Percentiles rank a stretch among this genome's conserved stretches.
These are phyloP conservation scores for Saturnispora halmiae DNA, from an alignment of 805 yeast species.

Conservation along the genomic window DNA sequence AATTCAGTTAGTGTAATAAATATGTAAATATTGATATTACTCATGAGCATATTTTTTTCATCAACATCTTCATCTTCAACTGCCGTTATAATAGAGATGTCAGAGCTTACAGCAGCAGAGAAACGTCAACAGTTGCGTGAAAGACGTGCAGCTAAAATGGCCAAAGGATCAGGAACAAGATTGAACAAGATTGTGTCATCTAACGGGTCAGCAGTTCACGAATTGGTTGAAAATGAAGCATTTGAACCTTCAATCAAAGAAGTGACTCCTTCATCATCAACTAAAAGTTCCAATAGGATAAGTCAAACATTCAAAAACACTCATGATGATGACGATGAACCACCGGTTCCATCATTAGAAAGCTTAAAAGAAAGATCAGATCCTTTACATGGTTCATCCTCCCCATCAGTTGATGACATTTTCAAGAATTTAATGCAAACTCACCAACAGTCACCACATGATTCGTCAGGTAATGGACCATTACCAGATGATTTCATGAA, in stretches of 20 bases:
- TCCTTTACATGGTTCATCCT: conserved; percentile 13
- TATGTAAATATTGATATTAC: no score
- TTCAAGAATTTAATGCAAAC: conserved; percentile 15
- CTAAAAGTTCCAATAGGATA: conserved; percentile 2
- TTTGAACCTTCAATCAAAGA: conserved; percentile 29
- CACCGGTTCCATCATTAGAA: conserved; percentile 10
- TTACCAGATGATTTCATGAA: conserved; percentile 27
- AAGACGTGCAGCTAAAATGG: conserved; percentile 58
- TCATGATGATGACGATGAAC: conserved; percentile 12
- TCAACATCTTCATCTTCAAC: background rate
- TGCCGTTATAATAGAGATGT: background rate
- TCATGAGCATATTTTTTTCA: background rate
- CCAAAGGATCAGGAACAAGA: conserved; percentile 42
- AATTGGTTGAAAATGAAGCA: conserved; percentile 6
- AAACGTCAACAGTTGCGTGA: conserved; percentile 50
- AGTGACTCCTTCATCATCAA: conserved; percentile 9
- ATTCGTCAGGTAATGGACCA: conserved; percentile 1
- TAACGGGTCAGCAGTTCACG: conserved; percentile 26
- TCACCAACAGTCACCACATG: conserved; percentile 1
- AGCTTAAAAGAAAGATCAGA: conserved; percentile 12
- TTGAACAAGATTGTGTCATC: conserved; percentile 42
- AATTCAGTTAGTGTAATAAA: background rate
- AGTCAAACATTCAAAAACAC: background rate
- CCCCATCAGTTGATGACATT: conserved; percentile 18
- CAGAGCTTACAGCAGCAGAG: conserved; percentile 42